phyloP scores from a whole-genome alignment of 1,284 basidiomycete species.

The Moniliella sp. region DNA sequence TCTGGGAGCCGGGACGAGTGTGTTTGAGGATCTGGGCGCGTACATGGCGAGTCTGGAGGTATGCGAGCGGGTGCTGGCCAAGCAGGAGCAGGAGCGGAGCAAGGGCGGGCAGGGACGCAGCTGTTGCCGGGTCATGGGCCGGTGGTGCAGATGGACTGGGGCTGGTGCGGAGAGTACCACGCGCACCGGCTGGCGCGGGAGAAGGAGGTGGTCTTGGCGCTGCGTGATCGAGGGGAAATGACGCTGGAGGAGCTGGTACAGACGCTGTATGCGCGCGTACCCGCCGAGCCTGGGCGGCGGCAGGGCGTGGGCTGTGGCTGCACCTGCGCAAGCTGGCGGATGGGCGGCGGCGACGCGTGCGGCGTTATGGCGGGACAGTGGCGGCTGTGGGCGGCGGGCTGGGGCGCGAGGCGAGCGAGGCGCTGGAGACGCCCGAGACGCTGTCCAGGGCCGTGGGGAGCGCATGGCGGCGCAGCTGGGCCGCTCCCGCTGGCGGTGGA shows the following conservation, averaged over 20 bases:
- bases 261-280: conserved; percentile 47
- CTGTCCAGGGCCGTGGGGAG: too few species aligned
- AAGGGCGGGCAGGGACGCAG: conserved; percentile 14
- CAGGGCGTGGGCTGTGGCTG: conserved; percentile 47
- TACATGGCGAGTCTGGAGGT: conserved; percentile 53
- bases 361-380: too few species aligned
- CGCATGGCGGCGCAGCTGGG: too few species aligned
- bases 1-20: conserved; percentile 67
- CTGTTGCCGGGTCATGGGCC: conserved; percentile 77
- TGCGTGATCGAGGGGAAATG: conserved; percentile 35
- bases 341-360: too few species aligned
- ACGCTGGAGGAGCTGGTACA: conserved; percentile 15
- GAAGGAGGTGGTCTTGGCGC: conserved; percentile 48
- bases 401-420: too few species aligned
- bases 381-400: too few species aligned
- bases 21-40: conserved; percentile 60
- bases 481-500: too few species aligned
- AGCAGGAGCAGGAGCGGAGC: conserved; percentile 4
- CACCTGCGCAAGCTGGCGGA: conserved; percentile 53
- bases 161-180: conserved; percentile 51
- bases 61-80: conserved; percentile 39
- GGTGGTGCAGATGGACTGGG: conserved; percentile 43
- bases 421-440: too few species aligned
- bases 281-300: conserved; percentile 50
- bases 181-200: conserved; percentile 63